These are phyloP conservation scores for Mycena vulgaris DNA, from an alignment of 768 basidiomycete genomes.

Conservation along the genomic window DNA sequence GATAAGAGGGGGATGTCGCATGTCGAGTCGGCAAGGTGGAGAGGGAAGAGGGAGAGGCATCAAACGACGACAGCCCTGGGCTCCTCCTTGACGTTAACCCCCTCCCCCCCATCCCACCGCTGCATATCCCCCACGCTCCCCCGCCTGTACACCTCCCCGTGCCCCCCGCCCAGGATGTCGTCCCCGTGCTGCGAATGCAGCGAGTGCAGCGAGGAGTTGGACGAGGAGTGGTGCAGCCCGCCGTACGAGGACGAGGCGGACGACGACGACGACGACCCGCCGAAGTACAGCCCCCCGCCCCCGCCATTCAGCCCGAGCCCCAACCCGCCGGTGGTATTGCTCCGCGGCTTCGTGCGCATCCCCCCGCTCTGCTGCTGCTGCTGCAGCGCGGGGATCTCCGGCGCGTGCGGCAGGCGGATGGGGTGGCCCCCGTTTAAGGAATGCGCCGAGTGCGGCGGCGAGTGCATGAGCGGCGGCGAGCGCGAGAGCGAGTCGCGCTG, in stretches of 20 bases:
- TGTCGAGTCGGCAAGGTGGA: neutral
- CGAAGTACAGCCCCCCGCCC: too few relatives aligned
- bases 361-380: neutral
- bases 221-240: constrained; percentile 11
- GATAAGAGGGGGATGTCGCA: too few relatives aligned
- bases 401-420: constrained; percentile 83
- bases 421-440: constrained; percentile 69
- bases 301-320: too few relatives aligned
- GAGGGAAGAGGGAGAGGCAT: neutral
- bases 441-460: constrained; percentile 16
- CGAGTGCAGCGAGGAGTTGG: constrained; percentile 12
- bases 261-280: neutral
- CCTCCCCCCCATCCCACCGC: neutral
- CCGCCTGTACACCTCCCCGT: constrained; percentile 26
- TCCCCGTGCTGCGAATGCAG: neutral
- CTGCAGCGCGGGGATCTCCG: constrained; percentile 72
- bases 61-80: constrained; percentile 28
- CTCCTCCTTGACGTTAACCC: constrained; percentile 38
- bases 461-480: constrained; percentile 21
- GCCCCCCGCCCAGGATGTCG: neutral
- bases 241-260: neutral
- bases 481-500: constrained; percentile 34
- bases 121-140: constrained; percentile 20
- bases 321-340: constrained; percentile 37
- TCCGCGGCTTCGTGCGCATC: constrained; percentile 36